A percentile compares a stretch with the other conserved stretches of the same genome.
These are phyloP conservation scores for Maudiozyma humilis DNA, from an alignment of 1,139 yeast genomes.

Conservation along the genomic window DNA sequence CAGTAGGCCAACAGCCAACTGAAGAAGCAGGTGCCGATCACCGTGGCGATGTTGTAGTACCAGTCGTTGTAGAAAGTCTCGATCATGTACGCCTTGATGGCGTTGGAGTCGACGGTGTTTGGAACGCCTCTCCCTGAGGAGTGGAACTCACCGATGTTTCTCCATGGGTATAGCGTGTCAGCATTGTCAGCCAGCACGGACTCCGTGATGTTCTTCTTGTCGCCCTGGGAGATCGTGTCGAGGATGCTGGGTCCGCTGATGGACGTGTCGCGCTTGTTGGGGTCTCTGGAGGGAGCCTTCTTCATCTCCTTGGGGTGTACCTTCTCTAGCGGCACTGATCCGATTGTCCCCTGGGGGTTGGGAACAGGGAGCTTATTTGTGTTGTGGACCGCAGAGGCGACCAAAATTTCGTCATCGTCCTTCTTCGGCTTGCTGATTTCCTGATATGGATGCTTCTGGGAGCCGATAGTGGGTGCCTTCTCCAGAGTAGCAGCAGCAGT, in stretches of 20 bases:
- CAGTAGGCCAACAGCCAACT: conserved; percentile 59
- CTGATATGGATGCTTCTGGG: conserved; percentile 6
- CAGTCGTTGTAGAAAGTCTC: conserved; percentile 67
- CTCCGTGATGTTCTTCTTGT: conserved; percentile 12
- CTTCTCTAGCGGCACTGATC: conserved; percentile 26
- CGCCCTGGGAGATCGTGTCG: conserved; percentile 10
- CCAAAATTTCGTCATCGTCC: conserved; percentile 15
- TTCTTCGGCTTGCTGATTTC: not conserved
- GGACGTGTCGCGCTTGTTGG: conserved; percentile 25
- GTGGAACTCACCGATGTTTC: conserved; percentile 36
- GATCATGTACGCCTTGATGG: conserved; percentile 49
- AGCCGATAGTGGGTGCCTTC: conserved; percentile 7
- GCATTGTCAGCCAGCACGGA: conserved; percentile 11
- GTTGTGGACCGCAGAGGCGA: conserved; percentile 21
- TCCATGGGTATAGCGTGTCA: conserved; percentile 35
- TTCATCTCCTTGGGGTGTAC: conserved; percentile 21
- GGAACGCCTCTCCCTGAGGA: conserved; percentile 24
- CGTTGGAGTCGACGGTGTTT: conserved; percentile 25
- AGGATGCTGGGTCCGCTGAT: conserved; percentile 21
- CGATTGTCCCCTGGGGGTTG: conserved; percentile 23
- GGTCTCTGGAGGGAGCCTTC: conserved; percentile 20
- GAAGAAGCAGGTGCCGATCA: conserved; percentile 64
- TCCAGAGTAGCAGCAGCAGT: not conserved
- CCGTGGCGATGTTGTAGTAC: conserved; percentile 58
- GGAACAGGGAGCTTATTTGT: conserved; percentile 21